Conservation (phyloP, 163 green algal species). For the Chlamydomonas reinhardtii region DNA sequence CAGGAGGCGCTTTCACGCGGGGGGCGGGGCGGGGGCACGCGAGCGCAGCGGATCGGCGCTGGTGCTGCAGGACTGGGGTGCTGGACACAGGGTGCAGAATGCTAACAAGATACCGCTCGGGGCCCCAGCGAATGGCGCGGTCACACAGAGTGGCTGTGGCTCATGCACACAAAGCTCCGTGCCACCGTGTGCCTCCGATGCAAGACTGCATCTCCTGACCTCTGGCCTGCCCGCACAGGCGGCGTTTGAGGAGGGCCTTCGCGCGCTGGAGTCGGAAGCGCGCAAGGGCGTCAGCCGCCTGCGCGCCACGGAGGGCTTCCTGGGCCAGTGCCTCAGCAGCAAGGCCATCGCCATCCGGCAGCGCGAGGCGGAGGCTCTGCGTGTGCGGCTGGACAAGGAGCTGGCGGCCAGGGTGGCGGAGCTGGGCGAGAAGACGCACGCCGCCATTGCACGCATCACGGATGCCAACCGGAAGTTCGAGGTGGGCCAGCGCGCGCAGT, state of each 20-base stretch:
- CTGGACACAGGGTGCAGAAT: too few species aligned
- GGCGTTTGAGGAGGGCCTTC: conserved; percentile 38
- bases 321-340: conserved; percentile 62
- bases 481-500: conserved; percentile 26
- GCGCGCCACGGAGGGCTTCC: conserved; percentile 63
- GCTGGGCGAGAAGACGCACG: conserved; percentile 10
- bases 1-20: too few species aligned
- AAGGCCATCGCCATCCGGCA: conserved; percentile 74
- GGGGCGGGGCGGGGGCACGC: not conserved
- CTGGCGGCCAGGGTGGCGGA: conserved; percentile 38
- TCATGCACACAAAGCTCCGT: too few species aligned
- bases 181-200: too few species aligned
- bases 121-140: too few species aligned
- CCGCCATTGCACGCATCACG: conserved; percentile 47
- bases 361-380: conserved; percentile 71
- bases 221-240: conserved; percentile 14
- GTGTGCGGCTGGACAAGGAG: conserved; percentile 47
- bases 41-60: too few species aligned
- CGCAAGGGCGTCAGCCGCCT: conserved; percentile 49
- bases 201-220: too few species aligned
- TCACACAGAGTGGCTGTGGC: too few species aligned
- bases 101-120: too few species aligned
- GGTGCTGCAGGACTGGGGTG: too few species aligned
- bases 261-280: conserved; percentile 30
- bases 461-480: conserved; percentile 66